phyloP scores from a whole-genome alignment of 2,329 filamentous ascomycete genomes.

The Fusarium sp. region DNA sequence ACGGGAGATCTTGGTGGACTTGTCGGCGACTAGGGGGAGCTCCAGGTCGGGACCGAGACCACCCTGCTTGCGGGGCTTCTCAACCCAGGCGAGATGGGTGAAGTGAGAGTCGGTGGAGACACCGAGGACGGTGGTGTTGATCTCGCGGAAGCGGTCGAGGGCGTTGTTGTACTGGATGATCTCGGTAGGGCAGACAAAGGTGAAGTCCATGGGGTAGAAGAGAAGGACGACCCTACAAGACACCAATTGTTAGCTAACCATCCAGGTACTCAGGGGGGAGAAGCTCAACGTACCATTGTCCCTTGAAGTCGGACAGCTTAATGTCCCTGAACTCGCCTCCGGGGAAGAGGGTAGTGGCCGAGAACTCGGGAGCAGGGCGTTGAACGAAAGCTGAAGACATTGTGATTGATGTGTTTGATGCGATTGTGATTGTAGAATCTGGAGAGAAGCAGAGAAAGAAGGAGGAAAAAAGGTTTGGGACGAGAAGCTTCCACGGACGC shows the following conservation, averaged over 20 bases:
- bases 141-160: constrained; percentile 67
- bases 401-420: constrained; percentile 19
- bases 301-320: constrained; percentile 56
- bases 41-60: constrained; percentile 69
- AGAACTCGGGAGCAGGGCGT: constrained; percentile 61
- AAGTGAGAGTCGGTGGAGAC: constrained; percentile 71
- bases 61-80: constrained; percentile 67
- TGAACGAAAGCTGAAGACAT: constrained; percentile 62
- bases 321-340: constrained; percentile 61
- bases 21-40: constrained; percentile 71
- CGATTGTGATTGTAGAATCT: not conserved
- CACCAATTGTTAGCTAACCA: not conserved
- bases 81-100: constrained; percentile 67
- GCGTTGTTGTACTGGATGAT: constrained; percentile 74
- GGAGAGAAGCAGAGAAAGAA: not conserved
- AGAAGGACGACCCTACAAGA: constrained; percentile 69
- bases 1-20: constrained; percentile 68
- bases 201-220: constrained; percentile 76
- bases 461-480: not conserved
- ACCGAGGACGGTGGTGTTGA: constrained; percentile 70
- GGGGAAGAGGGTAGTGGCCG: constrained; percentile 60
- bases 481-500: not conserved
- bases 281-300: constrained; percentile 58
- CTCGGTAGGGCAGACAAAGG: constrained; percentile 74
- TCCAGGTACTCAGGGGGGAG: not conserved